phyloP scores from a whole-genome alignment of 257 asterid species.

The Rhazya stricta region DNA sequence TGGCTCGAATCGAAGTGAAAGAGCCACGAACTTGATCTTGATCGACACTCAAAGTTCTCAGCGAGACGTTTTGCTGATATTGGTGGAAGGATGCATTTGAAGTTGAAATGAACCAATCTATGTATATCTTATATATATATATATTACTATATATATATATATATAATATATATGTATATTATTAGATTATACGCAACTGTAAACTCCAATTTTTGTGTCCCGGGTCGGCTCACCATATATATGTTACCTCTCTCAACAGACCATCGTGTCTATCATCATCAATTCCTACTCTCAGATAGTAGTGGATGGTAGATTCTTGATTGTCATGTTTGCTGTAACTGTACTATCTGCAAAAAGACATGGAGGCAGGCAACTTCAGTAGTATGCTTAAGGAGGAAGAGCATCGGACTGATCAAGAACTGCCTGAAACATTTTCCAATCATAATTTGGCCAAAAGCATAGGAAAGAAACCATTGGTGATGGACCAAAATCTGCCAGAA shows the following conservation, averaged over 20 bases:
- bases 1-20: not conserved
- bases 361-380: not conserved
- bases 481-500: not conserved
- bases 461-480: not conserved
- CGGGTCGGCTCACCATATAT: not conserved
- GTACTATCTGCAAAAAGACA: constrained; percentile 11
- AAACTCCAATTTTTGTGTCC: not conserved
- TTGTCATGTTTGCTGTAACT: not conserved
- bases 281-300: not conserved
- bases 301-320: too few relatives aligned
- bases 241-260: not conserved
- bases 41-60: not conserved
- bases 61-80: too few relatives aligned
- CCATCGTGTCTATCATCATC: not conserved
- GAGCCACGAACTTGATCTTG: not conserved
- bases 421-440: not conserved
- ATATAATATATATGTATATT: too few relatives aligned
- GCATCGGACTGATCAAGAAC: not conserved
- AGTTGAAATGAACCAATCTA: too few relatives aligned
- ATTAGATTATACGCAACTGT: too few relatives aligned
- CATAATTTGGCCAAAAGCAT: not conserved
- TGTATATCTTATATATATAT: too few relatives aligned
- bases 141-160: too few relatives aligned
- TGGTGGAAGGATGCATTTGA: too few relatives aligned
- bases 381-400: not conserved